Base-by-base conservation (phyloP, 192 early-diverging fungal species). In the Chytriomyces hyalinus region DNA sequence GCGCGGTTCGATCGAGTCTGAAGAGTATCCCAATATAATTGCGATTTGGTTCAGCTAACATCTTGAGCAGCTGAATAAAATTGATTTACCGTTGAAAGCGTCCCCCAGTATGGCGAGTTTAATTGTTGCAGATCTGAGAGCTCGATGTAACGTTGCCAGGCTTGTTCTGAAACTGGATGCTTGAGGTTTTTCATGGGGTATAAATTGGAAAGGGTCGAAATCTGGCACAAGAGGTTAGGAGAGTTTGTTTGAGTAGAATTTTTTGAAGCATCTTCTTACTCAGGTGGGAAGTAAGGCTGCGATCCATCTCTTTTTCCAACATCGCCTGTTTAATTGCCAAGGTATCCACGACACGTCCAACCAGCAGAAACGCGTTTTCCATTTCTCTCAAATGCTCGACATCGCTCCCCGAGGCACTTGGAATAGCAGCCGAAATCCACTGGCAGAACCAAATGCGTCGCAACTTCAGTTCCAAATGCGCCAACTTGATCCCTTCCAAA, bases 381-480 rank as follows among this genome's bases (percentile, higher is more conserved):
- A 36, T 36, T 36, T 36, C 36, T 36, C 36, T 36, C 36, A 36
- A 36, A 4, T 36, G 36, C 36, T 36, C 3, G 36, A 36, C 36
- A 36, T 36, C 36, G 36, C 36, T 36, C 36, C 36, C 36, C 36
- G 36, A 36, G 36, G 3, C 36, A 36, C 53, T 13, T 57, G 53
- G 53, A n/a, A 57, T 57, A 13, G 53, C 53, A 20, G 53, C 53
- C 15, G 53, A 57, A 57, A 57, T 57, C 20, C 53, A n/a, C 13
- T 67, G 66, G 4, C 8, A 47, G 47, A 67, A 67, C 66, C 66
- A 67, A 17, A 67, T 67, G 20, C 66, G 66, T 46, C 11, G 45
- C 15, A 67, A 44, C 9, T 67, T 67, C 11, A 67, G 44, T 67
- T 67, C 66, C 13, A 67, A 11, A 9, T 46, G 28, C 15, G 66